phyloP scores from a whole-genome alignment of 148 eudicot species.

The Gaultheria prostrata region DNA sequence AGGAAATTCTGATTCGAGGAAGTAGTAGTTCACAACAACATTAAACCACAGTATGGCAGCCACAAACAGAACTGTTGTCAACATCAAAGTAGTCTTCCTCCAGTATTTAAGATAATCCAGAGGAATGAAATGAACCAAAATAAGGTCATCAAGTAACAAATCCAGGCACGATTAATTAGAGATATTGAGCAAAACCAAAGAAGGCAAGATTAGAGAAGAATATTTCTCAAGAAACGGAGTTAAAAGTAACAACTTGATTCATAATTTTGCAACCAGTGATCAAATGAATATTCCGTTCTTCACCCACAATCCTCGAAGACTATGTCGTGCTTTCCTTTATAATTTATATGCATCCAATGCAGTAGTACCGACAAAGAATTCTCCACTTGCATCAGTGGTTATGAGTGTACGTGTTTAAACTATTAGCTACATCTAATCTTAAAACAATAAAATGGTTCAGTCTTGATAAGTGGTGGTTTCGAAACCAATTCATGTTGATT shows the following conservation, averaged over 20 bases:
- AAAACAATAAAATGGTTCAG: not conserved
- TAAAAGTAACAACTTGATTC: not conserved
- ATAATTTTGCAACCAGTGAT: not conserved
- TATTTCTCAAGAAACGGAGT: not conserved
- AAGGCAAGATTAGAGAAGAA: no score
- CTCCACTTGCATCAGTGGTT: not conserved
- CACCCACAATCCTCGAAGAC: not conserved
- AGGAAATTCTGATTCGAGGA: not conserved
- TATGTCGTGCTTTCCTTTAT: no score
- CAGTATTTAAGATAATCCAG: conserved; percentile 82
- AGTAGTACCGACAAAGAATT: not conserved
- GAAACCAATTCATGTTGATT: no score
- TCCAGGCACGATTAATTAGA: not conserved
- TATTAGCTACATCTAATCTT: no score
- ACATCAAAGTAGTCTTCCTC: conserved; percentile 69
- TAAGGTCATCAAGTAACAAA: conserved; percentile 7
- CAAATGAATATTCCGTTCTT: no score
- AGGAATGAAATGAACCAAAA: not conserved
- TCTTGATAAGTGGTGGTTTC: not conserved
- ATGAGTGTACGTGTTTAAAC: no score
- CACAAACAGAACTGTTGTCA: conserved; percentile 72
- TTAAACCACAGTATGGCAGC: conserved; percentile 76
- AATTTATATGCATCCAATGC: no score
- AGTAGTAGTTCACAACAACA: not conserved
- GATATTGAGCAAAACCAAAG: not conserved